Percentiles rank a stretch among this genome's conserved stretches.
Evolutionary conservation across 768 basidiomycete genomes (phyloP).

Genomic region (Multifurca ochricompacta): DNA sequence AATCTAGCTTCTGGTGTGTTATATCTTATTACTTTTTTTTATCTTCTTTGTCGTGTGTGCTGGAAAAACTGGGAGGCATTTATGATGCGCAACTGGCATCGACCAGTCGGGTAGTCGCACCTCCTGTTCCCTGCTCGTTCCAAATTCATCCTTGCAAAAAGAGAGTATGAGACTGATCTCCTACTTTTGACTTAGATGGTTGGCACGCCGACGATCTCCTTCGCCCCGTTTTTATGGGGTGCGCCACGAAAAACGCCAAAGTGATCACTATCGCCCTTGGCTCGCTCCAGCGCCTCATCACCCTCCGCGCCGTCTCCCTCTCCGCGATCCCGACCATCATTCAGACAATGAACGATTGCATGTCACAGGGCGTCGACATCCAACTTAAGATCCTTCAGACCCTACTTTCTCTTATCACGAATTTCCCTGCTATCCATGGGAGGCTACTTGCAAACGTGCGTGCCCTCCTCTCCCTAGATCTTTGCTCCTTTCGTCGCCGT

Average conservation of each 20-base stretch:
- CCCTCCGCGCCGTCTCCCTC: constrained; percentile 77
- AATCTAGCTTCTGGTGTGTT: constrained; percentile 61
- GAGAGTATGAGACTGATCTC: not conserved
- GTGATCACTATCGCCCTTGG: constrained; percentile 88
- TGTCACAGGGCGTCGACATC: constrained; percentile 94
- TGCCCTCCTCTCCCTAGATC: constrained; percentile 16
- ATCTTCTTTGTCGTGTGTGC: not conserved
- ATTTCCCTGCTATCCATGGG: constrained; percentile 77
- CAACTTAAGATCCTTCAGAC: constrained; percentile 92
- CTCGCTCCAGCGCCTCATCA: constrained; percentile 84
- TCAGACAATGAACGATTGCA: constrained; percentile 76
- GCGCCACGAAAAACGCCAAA: constrained; percentile 88
- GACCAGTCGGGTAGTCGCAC: too few species aligned
- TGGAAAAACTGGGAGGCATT: not conserved
- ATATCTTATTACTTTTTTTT: not conserved
- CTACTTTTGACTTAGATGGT: constrained; percentile 42
- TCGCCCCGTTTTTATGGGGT: constrained; percentile 88
- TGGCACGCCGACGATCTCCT: constrained; percentile 76
- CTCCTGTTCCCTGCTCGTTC: too few species aligned
- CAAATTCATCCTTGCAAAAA: not conserved
- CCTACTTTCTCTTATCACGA: constrained; percentile 82
- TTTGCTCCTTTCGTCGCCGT: too few species aligned
- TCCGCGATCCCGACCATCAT: constrained; percentile 74
- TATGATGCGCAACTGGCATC: too few species aligned
- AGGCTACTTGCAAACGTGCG: constrained; percentile 72